phyloP scores from a whole-genome alignment of 179 eudicot genomes.

The Sideroxylon spinosum region DNA sequence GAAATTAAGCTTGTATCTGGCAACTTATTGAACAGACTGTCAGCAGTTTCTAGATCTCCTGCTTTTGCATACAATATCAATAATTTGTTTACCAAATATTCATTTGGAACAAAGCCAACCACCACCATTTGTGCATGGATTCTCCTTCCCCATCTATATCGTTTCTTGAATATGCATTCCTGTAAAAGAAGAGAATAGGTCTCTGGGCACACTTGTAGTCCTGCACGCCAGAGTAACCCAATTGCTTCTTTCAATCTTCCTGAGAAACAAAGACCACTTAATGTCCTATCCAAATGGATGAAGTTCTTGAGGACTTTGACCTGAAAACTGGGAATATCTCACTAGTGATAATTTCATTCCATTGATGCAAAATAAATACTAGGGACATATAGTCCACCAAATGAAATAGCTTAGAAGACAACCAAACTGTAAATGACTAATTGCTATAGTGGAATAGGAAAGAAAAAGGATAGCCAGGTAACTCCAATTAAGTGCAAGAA shows the following conservation, averaged over 20 bases:
- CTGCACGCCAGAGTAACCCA: constrained; percentile 48
- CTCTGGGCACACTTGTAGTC: constrained; percentile 34
- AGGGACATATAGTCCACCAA: neutral
- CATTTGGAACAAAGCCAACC: constrained; percentile 64
- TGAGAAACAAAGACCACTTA: constrained; percentile 62
- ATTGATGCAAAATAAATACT: constrained; percentile 12
- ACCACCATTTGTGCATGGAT: constrained; percentile 70
- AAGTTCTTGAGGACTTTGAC: constrained; percentile 30
- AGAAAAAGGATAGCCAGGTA: neutral
- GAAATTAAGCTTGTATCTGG: constrained; percentile 35
- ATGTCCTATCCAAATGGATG: constrained; percentile 46
- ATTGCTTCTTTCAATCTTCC: constrained; percentile 76
- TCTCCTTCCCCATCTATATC: constrained; percentile 50
- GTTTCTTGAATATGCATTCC: constrained; percentile 62
- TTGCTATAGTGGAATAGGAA: neutral
- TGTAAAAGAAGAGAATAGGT: constrained; percentile 81
- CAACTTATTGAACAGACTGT: constrained; percentile 32
- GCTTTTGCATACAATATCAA: constrained; percentile 77
- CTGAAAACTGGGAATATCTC: constrained; percentile 78
- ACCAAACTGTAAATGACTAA: neutral
- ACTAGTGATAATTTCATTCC: constrained; percentile 46
- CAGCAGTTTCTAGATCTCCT: constrained; percentile 43
- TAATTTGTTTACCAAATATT: constrained; percentile 59
- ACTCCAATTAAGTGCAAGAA: neutral
- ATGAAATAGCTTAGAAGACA: neutral